phyloP scores from a whole-genome alignment of 202 grass and related monocot species.

The Hordeum pubiflorum region DNA sequence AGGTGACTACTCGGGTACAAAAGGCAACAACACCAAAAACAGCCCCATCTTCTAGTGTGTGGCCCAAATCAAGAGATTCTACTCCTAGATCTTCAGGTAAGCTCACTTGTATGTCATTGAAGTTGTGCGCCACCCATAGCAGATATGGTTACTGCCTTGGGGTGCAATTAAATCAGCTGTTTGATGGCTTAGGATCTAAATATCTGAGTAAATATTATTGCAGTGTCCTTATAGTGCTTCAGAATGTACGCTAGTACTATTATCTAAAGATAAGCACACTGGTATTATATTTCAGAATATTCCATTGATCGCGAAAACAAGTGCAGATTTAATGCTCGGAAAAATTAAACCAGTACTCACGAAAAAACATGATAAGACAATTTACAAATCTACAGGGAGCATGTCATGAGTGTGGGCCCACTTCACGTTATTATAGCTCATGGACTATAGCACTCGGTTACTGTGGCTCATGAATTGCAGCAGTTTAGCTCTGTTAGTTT shows the following conservation, averaged over 20 bases:
- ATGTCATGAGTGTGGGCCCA: not conserved
- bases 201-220: not conserved
- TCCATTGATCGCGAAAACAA: not conserved
- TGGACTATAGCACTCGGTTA: not conserved
- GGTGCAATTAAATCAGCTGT: not conserved
- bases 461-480: not conserved
- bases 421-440: not conserved
- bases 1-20: slow-evolving; percentile 34
- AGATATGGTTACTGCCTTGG: not conserved
- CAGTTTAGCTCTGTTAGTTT: not conserved
- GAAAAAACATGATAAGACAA: not conserved
- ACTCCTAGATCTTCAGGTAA: slow-evolving; percentile 63
- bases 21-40: slow-evolving; percentile 43
- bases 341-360: not conserved
- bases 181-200: not conserved
- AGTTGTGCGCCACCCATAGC: not conserved
- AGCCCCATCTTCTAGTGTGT: slow-evolving; percentile 32
- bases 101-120: not conserved
- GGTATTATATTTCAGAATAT: not conserved
- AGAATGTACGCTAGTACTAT: not conserved
- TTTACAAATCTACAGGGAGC: not conserved
- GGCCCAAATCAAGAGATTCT: slow-evolving; percentile 56
- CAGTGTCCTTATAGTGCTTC: not conserved
- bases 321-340: not conserved
- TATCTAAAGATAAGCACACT: not conserved